Conservation (phyloP, 1,139 yeast species). For the Yamadazyma jaroonii region DNA sequence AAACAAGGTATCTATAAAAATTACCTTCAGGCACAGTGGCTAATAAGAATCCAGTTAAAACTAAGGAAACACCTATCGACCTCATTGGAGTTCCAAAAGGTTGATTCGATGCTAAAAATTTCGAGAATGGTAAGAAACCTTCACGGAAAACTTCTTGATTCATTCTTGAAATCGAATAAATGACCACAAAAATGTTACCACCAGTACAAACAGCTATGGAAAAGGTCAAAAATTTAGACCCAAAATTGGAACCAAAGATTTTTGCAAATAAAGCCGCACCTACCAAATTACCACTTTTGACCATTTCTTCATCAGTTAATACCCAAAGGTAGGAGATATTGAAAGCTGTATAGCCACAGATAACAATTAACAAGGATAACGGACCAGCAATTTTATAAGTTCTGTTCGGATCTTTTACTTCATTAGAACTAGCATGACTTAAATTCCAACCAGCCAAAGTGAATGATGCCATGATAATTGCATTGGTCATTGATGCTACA, state of each 20-base stretch:
- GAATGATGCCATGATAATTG: slow-evolving; percentile 57
- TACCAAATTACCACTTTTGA: slow-evolving; percentile 52
- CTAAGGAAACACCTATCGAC: slow-evolving; percentile 37
- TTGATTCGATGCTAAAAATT: slow-evolving; percentile 52
- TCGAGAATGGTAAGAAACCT: slow-evolving; percentile 56
- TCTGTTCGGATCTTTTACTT: slow-evolving; percentile 54
- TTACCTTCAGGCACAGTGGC: slow-evolving; percentile 67
- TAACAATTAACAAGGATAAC: slow-evolving; percentile 44
- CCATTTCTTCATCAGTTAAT: slow-evolving; percentile 52
- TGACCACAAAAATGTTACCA: slow-evolving; percentile 61
- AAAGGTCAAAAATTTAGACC: slow-evolving; percentile 51
- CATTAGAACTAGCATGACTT: slow-evolving; percentile 61
- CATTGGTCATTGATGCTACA: slow-evolving; percentile 49
- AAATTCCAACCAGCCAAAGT: slow-evolving; percentile 66
- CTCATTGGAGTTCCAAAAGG: slow-evolving; percentile 58
- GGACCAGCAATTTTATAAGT: slow-evolving; percentile 65
- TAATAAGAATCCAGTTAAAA: slow-evolving; percentile 19
- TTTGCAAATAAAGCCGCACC: slow-evolving; percentile 59
- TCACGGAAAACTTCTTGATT: slow-evolving; percentile 66
- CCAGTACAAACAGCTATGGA: slow-evolving; percentile 60
- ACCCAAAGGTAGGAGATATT: slow-evolving; percentile 57
- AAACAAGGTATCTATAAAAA: slow-evolving; percentile 71
- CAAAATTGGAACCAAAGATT: slow-evolving; percentile 51
- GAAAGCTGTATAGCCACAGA: slow-evolving; percentile 51
- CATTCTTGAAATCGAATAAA: slow-evolving; percentile 58